These are phyloP conservation scores for Wallacemonas sp. DNA, from an alignment of 208 protist genomes.

Conservation along the genomic window DNA sequence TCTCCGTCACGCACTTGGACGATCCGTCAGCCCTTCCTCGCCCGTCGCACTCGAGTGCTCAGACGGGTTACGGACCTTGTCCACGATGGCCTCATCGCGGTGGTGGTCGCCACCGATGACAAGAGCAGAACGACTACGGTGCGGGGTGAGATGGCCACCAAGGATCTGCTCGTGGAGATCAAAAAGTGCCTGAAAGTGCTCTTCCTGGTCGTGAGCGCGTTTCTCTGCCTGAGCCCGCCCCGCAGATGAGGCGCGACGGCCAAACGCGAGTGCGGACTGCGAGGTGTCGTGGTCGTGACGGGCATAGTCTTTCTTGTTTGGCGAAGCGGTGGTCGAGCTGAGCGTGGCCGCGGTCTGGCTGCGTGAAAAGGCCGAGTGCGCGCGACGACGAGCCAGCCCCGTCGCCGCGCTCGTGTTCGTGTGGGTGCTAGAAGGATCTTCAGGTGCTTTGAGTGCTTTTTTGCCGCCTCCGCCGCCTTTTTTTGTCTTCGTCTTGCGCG, in stretches of 20 bases:
- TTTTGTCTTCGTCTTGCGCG: slow-evolving; percentile 5
- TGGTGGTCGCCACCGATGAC: neutral
- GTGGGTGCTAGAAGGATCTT: too few species aligned
- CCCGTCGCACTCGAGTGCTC: slow-evolving; percentile 1
- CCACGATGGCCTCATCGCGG: neutral
- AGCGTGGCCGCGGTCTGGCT: slow-evolving; percentile 2
- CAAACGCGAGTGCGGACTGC: neutral
- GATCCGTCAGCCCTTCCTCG: slow-evolving; percentile 10
- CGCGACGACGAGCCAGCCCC: neutral
- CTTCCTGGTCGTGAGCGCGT: slow-evolving; percentile 4
- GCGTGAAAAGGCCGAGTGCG: slow-evolving; percentile 6
- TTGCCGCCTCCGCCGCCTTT: neutral
- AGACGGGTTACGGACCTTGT: neutral
- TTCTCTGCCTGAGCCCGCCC: neutral
- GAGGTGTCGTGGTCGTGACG: neutral
- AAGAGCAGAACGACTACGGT: slow-evolving; percentile 6
- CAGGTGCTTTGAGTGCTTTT: too few species aligned
- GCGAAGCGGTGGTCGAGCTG: neutral
- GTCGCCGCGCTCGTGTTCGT: too few species aligned
- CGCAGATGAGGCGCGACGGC: neutral
- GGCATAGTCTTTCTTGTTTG: too few species aligned
- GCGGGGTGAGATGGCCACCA: neutral
- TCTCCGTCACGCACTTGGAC: neutral
- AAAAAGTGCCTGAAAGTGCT: slow-evolving; percentile 1
- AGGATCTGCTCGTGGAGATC: slow-evolving; percentile 4